Base-by-base conservation (phyloP, 257 asterid species). In the Solanum ahanhuiri region DNA sequence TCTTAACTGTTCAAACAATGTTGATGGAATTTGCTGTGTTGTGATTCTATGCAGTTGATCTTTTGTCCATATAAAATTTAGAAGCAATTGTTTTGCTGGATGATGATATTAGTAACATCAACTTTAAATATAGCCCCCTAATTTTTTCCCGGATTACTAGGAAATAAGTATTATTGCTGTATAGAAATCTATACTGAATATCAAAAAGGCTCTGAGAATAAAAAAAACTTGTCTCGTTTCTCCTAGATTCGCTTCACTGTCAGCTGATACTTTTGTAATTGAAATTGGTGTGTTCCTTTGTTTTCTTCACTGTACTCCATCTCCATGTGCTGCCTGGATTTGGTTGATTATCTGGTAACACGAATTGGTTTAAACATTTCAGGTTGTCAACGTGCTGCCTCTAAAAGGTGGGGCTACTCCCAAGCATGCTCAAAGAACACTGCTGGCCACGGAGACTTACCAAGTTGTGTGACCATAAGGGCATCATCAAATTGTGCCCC, bases 391-490 rank as follows among this genome's bases (percentile, higher is more conserved):
- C 77, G 64, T 95, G 86, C 82, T 94, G 89, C 96, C 95, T 7
- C 88, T 89, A 88, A 92, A 72, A 86, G 94, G 96, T 41, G 96
- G 94, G 67, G 88, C 89, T 35, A 89, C 94, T 23, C 98, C 98
- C 85, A 93, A 92, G 91, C 91, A 86, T 88, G 90, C 97, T n/a
- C 94, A 94, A 90, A 92, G 98, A 87, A 90, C 95, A 43, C 67
- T 86, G 85, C 93, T 94, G 25, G 89, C 93, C 35, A 87, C 98
- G 9, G 98, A 95, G 57, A 91, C 89, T 89, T 95, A 94, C 91
- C 96, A 91, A 86, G 93, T 94, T 71, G 94, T 89, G 35, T 94
- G 87, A 92, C 71, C 67, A 30, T 5, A 28, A 81, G 3, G 63
- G 7, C 83, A 77, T 34, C 14, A 43, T 45, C 41, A 81, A 12